Conservation (phyloP, 225 moss, liverwort and hornwort species). For the Pleurozium schreberi region DNA sequence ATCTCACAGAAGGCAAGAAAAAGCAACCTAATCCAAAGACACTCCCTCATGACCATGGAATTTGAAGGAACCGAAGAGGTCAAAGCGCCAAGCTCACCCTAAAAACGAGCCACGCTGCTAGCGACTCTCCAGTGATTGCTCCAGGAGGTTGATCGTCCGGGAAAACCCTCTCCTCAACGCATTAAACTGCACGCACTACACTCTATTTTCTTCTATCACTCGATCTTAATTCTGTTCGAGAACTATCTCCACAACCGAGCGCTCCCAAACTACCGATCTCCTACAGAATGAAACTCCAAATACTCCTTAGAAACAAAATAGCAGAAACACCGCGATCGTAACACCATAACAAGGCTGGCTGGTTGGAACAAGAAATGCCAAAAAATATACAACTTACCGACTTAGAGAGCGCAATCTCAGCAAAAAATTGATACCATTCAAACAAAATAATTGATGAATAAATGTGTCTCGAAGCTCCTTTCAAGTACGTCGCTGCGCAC, state of each 20-base stretch:
- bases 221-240: slow-evolving; percentile 7
- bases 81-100: not conserved
- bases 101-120: slow-evolving; percentile 14
- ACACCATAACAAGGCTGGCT: not conserved
- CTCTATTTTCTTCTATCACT: slow-evolving; percentile 51
- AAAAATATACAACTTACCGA: not conserved
- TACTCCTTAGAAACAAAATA: not conserved
- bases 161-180: slow-evolving; percentile 49
- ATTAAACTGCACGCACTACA: slow-evolving; percentile 41
- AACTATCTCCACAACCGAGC: not conserved
- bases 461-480: not conserved
- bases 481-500: not conserved
- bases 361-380: not conserved
- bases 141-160: slow-evolving; percentile 44
- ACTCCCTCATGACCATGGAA: not conserved
- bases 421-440: not conserved
- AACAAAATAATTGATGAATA: not conserved
- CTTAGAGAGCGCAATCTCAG: not conserved
- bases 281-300: no score
- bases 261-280: not conserved
- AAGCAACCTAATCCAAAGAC: not conserved
- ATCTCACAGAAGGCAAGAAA: not conserved
- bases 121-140: slow-evolving; percentile 23
- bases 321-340: not conserved
- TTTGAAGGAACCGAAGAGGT: not conserved